These are phyloP conservation scores for Cytospora chrysosperma DNA, from an alignment of 2,329 filamentous ascomycete genomes.

Conservation along the genomic window DNA sequence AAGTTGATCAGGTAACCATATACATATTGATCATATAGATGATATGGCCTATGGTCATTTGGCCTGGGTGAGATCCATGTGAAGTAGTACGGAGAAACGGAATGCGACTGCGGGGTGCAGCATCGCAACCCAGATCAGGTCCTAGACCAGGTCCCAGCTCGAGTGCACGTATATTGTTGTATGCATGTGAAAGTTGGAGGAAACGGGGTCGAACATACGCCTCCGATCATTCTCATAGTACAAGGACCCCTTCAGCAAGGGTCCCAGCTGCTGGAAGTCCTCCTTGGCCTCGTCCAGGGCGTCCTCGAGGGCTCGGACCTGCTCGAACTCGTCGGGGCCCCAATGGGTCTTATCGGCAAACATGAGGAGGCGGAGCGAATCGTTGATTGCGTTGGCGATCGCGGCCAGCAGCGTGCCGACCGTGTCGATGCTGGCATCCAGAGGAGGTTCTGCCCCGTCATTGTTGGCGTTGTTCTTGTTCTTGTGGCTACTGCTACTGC, in stretches of 20 bases:
- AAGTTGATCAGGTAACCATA: constrained; percentile 27
- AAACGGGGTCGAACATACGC: constrained; percentile 38
- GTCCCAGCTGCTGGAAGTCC: constrained; percentile 59
- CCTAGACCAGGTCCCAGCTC: not conserved
- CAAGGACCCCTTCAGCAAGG: constrained; percentile 53
- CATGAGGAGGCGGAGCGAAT: constrained; percentile 53
- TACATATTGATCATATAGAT: not conserved
- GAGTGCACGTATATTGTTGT: not conserved
- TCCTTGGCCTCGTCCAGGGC: constrained; percentile 59
- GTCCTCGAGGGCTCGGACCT: constrained; percentile 53
- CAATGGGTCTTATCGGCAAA: constrained; percentile 59
- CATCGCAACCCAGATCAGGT: not conserved
- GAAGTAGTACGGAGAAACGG: constrained; percentile 1
- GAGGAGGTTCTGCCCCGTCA: constrained; percentile 6
- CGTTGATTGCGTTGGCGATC: constrained; percentile 54
- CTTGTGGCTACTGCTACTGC: constrained; percentile 3
- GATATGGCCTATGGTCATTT: not conserved
- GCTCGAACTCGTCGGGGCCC: constrained; percentile 60
- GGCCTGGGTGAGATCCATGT: not conserved
- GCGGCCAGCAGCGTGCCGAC: constrained; percentile 58
- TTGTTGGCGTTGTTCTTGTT: constrained; percentile 11
- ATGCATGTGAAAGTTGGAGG: not conserved
- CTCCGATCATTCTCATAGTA: constrained; percentile 59
- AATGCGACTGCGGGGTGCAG: not conserved
- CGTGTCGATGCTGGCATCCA: constrained; percentile 38